Conservation (phyloP, 2,329 filamentous ascomycete genomes). For the Neoascochyta sp. region DNA sequence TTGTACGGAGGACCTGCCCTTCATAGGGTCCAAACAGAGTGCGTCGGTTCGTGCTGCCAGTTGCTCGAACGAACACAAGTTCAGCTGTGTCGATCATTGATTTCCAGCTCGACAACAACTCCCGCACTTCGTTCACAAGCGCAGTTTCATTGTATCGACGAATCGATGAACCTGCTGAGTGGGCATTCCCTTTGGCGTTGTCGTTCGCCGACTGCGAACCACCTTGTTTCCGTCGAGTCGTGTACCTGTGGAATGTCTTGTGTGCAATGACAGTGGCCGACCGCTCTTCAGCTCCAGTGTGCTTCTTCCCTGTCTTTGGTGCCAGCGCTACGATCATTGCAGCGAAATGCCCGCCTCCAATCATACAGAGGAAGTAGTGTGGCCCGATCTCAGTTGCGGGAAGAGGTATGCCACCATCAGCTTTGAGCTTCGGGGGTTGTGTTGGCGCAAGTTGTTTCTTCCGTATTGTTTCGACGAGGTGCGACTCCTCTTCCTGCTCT, state of each 20-base stretch:
- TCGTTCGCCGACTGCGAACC: slow-evolving; percentile 93
- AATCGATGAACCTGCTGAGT: slow-evolving; percentile 86
- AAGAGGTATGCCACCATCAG: slow-evolving; percentile 57
- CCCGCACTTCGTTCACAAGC: slow-evolving; percentile 80
- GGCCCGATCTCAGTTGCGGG: slow-evolving; percentile 63
- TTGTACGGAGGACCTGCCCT: slow-evolving; percentile 72
- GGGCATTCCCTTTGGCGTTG: slow-evolving; percentile 85
- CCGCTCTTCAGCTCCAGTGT: slow-evolving; percentile 68
- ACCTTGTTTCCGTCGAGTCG: slow-evolving; percentile 92
- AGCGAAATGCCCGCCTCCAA: slow-evolving; percentile 94
- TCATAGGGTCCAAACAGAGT: slow-evolving; percentile 92
- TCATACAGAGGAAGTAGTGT: slow-evolving; percentile 97
- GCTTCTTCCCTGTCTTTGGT: slow-evolving; percentile 70
- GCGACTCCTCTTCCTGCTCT: slow-evolving; percentile 62
- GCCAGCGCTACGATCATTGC: slow-evolving; percentile 91
- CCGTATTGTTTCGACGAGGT: slow-evolving; percentile 64
- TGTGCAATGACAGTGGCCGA: slow-evolving; percentile 87
- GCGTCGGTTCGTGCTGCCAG: slow-evolving; percentile 77
- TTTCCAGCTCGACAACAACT: slow-evolving; percentile 80
- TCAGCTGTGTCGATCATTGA: slow-evolving; percentile 77
- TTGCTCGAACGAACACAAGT: slow-evolving; percentile 83
- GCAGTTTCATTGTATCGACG: slow-evolving; percentile 93
- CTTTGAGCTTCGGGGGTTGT: slow-evolving; percentile 44
- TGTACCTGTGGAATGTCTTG: slow-evolving; percentile 98
- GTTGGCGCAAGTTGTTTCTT: slow-evolving; percentile 73